phyloP scores from a whole-genome alignment of 257 asterid genomes.

The Solanum paucissectum region DNA sequence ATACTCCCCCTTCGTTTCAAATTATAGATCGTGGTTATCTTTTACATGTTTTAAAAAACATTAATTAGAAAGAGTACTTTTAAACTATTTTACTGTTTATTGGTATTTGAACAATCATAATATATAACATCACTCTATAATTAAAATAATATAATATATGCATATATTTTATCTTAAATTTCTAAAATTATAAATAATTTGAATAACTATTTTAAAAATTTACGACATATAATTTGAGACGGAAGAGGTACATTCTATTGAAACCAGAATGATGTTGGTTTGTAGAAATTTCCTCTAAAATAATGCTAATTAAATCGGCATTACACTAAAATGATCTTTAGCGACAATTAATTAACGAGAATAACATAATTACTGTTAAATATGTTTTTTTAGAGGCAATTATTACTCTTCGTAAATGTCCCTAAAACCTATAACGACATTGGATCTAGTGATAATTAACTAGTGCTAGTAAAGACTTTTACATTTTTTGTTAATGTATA shows the following conservation, averaged over 20 bases:
- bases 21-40: neutral
- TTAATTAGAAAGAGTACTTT: neutral
- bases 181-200: neutral
- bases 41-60: neutral
- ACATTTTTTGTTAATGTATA: no score
- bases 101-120: neutral
- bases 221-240: neutral
- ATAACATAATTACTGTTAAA: no score
- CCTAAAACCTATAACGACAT: no score
- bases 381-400: neutral
- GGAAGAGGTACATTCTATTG: neutral
- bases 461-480: no score
- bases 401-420: no score
- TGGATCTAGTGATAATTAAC: no score
- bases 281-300: neutral
- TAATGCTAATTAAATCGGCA: neutral
- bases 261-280: neutral
- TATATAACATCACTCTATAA: neutral
- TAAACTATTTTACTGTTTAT: neutral
- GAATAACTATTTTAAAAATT: neutral
- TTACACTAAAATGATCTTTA: no score
- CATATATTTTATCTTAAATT: no score
- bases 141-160: no score
- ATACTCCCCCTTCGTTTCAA: neutral
- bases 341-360: neutral